Base-by-base conservation (phyloP, 2,329 filamentous ascomycete species). In the Ophiocordyceps unilateralis region DNA sequence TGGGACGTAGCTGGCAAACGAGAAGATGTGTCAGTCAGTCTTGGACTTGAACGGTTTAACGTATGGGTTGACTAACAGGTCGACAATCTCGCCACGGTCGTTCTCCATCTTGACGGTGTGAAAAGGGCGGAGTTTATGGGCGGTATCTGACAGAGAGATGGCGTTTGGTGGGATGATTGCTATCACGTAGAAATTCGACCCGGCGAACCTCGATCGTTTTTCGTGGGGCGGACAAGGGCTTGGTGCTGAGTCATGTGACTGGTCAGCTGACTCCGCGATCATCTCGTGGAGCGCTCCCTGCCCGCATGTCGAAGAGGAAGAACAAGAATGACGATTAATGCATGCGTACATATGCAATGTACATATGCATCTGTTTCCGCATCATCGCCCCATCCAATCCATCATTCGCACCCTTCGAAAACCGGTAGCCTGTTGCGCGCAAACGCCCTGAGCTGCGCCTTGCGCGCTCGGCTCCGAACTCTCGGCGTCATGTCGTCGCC, bases 11-110 rank as follows among this genome's bases (percentile, higher is more conserved):
- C 86, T 93, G 64, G 46, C 45, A 49, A n/a, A 37, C 32, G 24
- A 28, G 24, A 30, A 28, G 21, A 15, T 34, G 15, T 17, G 23
- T 38, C 21, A 22, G 34, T 42, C 41, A 42, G 41, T 20, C 24
- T 39, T 36, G 9, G 19, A 11, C 2, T n/a, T 15, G 9, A 23
- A 23, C 15, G 12, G 1, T 14, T 5, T 10, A 21, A 22, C 37
- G 20, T 6, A 23, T 2, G 12, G 22, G 47, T 55, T 70, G 81
- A 7, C 41, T 70, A 81, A 94, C 86, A 94, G 87, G 75, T 96
- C 89, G 69, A 96, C 91, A 74, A 95, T 88, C 72, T 96, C 87
- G 75, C 89, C 89, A 74, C 87, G 87, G 77, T 96, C 91, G 87
- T 98, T 98, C 80, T 98, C 91, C 91, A 96, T 98, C 72, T 77